Evolutionary conservation across 2,329 filamentous ascomycete genomes (phyloP), one percentile per base, ranked within the genome.

Genomic region (Alternaria postmessia): DNA sequence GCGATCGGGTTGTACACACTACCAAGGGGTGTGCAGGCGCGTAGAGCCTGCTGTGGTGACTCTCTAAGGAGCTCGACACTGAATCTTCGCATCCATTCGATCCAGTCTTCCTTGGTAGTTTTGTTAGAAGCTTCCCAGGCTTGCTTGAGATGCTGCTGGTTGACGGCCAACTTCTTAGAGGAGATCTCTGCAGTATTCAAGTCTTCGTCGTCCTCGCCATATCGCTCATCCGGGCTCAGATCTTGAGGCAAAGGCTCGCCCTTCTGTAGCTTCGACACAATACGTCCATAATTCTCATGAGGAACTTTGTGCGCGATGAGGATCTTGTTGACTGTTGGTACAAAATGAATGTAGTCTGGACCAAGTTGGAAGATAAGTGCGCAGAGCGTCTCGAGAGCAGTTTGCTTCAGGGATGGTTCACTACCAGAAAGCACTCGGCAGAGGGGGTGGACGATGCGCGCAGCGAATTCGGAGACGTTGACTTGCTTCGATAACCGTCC

Each of bases 101-200:
- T 92, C 95, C 95, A 99, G 79, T 99, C 95, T 75, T 99, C 95
- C 71, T 94, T 93, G 9, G 95, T 99, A 0, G 94, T 97, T 75
- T 97, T 97, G 62, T 96, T 93, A 60, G 91, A 93, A 0, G 96
- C 95, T 70, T 98, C 95, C 95, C 95, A 99, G 0, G 96, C 95
- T 65, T 91, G 91, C 79, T 98, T 97, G 22, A 99, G 84, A 82
- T 99, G 96, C 65, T 98, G 94, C 51, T 97, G 93, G 69, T 99
- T 99, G 79, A 98, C 94, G 63, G 96, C 93, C 34, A 98, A 85
- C 79, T 98, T 98, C 83, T 97, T 97, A 12, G 91, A 92, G 2
- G 90, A 89, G 44, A 96, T 90, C 66, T 98, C 94, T 0, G 91
- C 88, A 71, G 93, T 91, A 6, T 89, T 88, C 4, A 90, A 86